These are phyloP conservation scores for Alloteropsis angusta DNA, from an alignment of 202 grass and related monocot genomes.

Conservation along the genomic window DNA sequence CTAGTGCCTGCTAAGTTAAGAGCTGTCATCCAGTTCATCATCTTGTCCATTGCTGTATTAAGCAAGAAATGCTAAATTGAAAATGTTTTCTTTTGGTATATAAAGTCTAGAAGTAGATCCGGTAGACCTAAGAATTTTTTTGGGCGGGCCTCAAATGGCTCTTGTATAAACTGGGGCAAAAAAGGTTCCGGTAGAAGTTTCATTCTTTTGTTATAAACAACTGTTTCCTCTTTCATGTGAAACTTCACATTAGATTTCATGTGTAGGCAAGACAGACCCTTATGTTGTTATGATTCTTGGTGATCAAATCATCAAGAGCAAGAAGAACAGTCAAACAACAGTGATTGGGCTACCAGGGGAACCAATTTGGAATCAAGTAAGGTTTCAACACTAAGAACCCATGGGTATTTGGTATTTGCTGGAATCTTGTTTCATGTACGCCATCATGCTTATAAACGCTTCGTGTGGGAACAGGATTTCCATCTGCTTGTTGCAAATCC, in stretches of 20 bases:
- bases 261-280: conserved; percentile 86
- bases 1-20: conserved; percentile 1
- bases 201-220: not conserved
- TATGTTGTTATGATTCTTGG: conserved; percentile 76
- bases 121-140: not conserved
- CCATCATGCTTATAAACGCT: not conserved
- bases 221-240: not conserved
- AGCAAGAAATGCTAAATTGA: not conserved
- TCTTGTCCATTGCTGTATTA: not conserved
- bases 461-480: conserved; percentile 55
- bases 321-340: conserved; percentile 98
- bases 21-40: not conserved
- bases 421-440: not conserved
- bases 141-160: too few relatives aligned
- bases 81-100: not conserved
- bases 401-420: conserved; percentile 5
- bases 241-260: conserved; percentile 13
- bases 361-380: conserved; percentile 96
- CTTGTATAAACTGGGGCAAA: not conserved
- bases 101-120: not conserved
- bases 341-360: conserved; percentile 70
- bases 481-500: conserved; percentile 73
- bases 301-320: conserved; percentile 94
- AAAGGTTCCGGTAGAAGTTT: not conserved
- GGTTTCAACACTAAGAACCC: not conserved